A percentile compares a stretch with the other conserved stretches of the same genome.
Evolutionary conservation across 2,329 filamentous ascomycete genomes (phyloP).

Genomic region (Myrmaecium sp.): DNA sequence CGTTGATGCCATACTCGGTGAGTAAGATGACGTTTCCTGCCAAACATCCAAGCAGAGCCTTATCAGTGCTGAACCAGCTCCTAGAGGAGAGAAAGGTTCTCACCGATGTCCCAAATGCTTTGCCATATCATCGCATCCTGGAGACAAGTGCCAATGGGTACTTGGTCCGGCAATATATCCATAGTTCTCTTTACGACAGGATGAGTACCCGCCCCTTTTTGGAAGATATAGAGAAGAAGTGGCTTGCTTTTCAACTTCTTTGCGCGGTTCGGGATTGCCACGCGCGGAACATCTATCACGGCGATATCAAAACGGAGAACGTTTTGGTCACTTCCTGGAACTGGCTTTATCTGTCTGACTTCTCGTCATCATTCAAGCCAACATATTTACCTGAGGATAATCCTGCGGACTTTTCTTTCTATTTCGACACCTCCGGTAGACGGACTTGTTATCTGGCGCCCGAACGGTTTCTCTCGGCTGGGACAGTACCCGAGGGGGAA

Average conservation of each 20-base stretch:
- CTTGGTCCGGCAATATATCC: slow-evolving; percentile 83
- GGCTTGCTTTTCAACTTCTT: slow-evolving; percentile 89
- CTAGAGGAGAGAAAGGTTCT: slow-evolving; percentile 70
- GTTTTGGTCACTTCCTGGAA: slow-evolving; percentile 97
- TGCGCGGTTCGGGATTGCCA: slow-evolving; percentile 89
- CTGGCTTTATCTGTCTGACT: slow-evolving; percentile 96
- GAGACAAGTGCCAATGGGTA: slow-evolving; percentile 88
- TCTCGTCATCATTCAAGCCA: slow-evolving; percentile 89
- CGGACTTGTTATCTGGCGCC: slow-evolving; percentile 91
- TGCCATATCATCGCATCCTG: slow-evolving; percentile 77
- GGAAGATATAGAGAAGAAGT: slow-evolving; percentile 97
- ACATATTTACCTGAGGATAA: slow-evolving; percentile 91
- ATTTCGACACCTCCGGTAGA: slow-evolving; percentile 83
- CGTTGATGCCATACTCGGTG: slow-evolving; percentile 55
- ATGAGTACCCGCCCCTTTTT: slow-evolving; percentile 88
- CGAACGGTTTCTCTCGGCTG: slow-evolving; percentile 67
- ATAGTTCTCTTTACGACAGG: slow-evolving; percentile 93
- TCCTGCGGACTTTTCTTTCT: slow-evolving; percentile 93
- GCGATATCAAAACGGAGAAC: slow-evolving; percentile 98
- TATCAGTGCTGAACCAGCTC: slow-evolving; percentile 75
- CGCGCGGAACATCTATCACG: slow-evolving; percentile 75
- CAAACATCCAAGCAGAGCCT: slow-evolving; percentile 56
- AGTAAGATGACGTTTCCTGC: slow-evolving; percentile 34
- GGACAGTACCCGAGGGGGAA: slow-evolving; percentile 46
- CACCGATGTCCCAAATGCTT: slow-evolving; percentile 72